phyloP scores from a whole-genome alignment of 106 monocot species.

The Allium cepa region DNA sequence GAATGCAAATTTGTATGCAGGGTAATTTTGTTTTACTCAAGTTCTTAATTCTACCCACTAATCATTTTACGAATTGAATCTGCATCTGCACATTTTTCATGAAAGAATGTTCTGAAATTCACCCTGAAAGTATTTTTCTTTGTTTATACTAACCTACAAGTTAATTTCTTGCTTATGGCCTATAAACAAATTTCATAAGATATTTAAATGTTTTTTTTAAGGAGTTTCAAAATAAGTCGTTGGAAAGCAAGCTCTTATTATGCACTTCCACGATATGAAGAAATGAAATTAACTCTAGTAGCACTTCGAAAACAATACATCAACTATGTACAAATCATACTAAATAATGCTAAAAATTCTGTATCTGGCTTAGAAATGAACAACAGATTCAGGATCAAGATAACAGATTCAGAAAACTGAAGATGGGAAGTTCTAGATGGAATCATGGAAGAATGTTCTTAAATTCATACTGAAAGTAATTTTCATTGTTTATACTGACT shows the following conservation, averaged over 20 bases:
- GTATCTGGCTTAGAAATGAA: slow-evolving; percentile 36
- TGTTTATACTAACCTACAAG: not conserved
- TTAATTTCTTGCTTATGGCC: not conserved
- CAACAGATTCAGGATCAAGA: slow-evolving; percentile 34
- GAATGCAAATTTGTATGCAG: slow-evolving; percentile 31
- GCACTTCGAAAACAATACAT: not conserved
- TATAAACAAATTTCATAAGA: not conserved
- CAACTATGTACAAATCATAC: not conserved
- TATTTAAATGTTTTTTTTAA: not conserved
- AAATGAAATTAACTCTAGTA: not conserved
- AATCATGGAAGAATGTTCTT: slow-evolving; percentile 28
- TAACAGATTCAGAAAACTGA: slow-evolving; percentile 29
- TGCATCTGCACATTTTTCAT: not conserved
- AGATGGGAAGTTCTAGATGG: slow-evolving; percentile 53
- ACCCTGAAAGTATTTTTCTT: not conserved
- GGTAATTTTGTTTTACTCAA: slow-evolving; percentile 9
- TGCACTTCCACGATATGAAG: not conserved
- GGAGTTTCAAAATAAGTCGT: not conserved
- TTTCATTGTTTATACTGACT: not conserved
- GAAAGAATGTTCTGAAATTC: not conserved
- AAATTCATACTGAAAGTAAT: not conserved
- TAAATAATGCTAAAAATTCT: not conserved
- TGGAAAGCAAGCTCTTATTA: not conserved
- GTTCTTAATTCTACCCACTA: too few relatives aligned
- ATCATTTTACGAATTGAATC: not conserved